Percentiles rank a stretch among this genome's conserved stretches.
Conservation (phyloP, 305 asterid species). For the Rubia peregrina region DNA sequence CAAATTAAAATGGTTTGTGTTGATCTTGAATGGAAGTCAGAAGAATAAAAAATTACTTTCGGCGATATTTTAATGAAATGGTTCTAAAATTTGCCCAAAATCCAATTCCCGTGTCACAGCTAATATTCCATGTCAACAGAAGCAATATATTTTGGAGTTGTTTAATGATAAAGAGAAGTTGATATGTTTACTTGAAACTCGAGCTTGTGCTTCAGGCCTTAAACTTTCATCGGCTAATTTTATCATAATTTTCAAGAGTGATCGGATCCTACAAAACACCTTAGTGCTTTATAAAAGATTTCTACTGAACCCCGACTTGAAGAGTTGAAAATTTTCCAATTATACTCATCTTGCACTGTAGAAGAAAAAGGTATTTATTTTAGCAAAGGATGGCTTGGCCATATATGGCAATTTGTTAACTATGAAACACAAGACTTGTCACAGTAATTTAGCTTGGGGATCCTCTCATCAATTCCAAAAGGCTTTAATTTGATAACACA, state of each 20-base stretch:
- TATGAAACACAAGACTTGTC: constrained; percentile 31
- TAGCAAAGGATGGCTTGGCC: constrained; percentile 39
- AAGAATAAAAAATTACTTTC: constrained; percentile 27
- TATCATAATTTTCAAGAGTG: constrained; percentile 48
- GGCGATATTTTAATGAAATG: constrained; percentile 50
- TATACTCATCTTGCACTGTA: constrained; percentile 45
- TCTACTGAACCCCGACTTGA: constrained; percentile 34
- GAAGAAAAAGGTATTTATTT: constrained; percentile 44
- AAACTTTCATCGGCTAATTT: constrained; percentile 35
- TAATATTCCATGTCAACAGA: constrained; percentile 21
- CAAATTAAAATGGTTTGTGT: neutral
- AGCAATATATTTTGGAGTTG: constrained; percentile 21
- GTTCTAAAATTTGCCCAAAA: constrained; percentile 44
- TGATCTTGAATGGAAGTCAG: constrained; percentile 25
- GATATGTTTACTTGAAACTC: constrained; percentile 50
- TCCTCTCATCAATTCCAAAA: constrained; percentile 35
- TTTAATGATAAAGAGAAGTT: constrained; percentile 39
- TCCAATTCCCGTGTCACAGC: constrained; percentile 37
- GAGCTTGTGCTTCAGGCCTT: constrained; percentile 36
- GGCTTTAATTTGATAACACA: constrained; percentile 31
- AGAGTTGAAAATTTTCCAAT: constrained; percentile 45
- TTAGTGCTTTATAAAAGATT: constrained; percentile 46
- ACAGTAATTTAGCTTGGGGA: constrained; percentile 47
- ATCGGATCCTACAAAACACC: constrained; percentile 53
- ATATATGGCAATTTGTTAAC: constrained; percentile 25